Conservation (phyloP, 2,329 filamentous ascomycete genomes). For the Penicillium sp. region DNA sequence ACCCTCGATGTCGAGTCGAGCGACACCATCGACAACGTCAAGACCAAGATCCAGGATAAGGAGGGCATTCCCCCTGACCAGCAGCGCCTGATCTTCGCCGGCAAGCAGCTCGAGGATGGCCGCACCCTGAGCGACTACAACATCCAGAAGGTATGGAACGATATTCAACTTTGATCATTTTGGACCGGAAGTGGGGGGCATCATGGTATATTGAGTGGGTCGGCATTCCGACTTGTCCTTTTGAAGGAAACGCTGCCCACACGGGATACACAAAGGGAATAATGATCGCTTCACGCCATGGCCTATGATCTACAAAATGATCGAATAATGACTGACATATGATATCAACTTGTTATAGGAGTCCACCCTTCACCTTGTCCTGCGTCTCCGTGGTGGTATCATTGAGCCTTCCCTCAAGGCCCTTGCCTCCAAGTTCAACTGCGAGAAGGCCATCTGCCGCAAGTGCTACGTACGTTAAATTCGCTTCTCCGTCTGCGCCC, state of each 20-base stretch:
- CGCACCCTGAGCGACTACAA: slow-evolving; percentile 97
- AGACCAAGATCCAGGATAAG: slow-evolving; percentile 99
- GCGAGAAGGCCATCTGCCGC: slow-evolving; percentile 99
- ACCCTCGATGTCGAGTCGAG: slow-evolving; percentile 98
- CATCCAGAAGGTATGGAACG: slow-evolving; percentile 84
- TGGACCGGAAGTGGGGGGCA: slow-evolving; percentile 6
- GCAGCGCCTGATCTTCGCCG: slow-evolving; percentile 97
- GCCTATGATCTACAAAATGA: neutral
- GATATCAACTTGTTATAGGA: slow-evolving; percentile 58
- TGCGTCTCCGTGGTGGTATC: slow-evolving; percentile 98
- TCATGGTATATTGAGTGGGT: slow-evolving; percentile 6
- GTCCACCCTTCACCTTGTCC: slow-evolving; percentile 96
- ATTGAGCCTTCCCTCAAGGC: slow-evolving; percentile 99
- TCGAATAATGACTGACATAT: slow-evolving; percentile 33
- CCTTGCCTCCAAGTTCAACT: slow-evolving; percentile 99
- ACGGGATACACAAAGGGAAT: slow-evolving; percentile 13
- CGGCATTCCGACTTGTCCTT: slow-evolving; percentile 1
- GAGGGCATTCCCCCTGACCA: slow-evolving; percentile 98
- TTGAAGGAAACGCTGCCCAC: neutral
- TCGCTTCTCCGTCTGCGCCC: neutral
- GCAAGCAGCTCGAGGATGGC: slow-evolving; percentile 99
- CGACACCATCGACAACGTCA: slow-evolving; percentile 99
- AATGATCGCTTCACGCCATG: neutral
- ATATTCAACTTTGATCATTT: slow-evolving; percentile 7
- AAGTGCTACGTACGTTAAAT: slow-evolving; percentile 90